Conservation (phyloP, 2,329 filamentous ascomycete species). For the Mollisiaceae sp. region DNA sequence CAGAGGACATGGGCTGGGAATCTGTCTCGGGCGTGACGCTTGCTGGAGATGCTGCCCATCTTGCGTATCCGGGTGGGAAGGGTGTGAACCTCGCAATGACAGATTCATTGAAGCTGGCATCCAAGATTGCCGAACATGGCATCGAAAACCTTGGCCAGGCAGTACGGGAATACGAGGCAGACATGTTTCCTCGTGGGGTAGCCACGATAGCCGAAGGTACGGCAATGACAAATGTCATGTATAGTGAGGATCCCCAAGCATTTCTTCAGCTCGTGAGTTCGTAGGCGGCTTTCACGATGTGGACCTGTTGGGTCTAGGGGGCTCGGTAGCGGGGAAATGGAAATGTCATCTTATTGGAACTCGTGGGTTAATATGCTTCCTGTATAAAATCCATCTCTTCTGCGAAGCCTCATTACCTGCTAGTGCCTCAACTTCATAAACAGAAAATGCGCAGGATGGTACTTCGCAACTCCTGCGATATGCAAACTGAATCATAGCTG, state of each 20-base stretch:
- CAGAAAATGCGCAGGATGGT: too few species aligned
- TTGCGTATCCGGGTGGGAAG: conserved; percentile 53
- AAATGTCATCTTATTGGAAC: too few species aligned
- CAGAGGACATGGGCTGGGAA: conserved; percentile 33
- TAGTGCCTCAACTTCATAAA: too few species aligned
- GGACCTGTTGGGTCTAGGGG: too few species aligned
- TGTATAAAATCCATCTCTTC: too few species aligned
- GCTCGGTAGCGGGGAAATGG: too few species aligned
- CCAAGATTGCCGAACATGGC: conserved; percentile 41
- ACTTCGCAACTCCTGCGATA: too few species aligned
- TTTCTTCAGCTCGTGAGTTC: conserved; percentile 11
- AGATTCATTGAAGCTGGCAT: conserved; percentile 49
- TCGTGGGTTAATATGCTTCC: too few species aligned
- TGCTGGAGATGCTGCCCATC: conserved; percentile 55
- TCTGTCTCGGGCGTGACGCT: conserved; percentile 49
- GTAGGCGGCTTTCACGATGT: too few species aligned
- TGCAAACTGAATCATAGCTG: too few species aligned
- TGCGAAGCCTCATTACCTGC: too few species aligned
- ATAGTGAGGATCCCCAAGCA: conserved; percentile 20
- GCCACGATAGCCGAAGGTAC: conserved; percentile 12
- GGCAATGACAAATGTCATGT: conserved; percentile 17
- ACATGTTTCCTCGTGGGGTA: conserved; percentile 29
- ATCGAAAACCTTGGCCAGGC: conserved; percentile 22
- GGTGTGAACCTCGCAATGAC: conserved; percentile 51
- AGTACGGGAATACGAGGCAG: conserved; percentile 26